phyloP scores from a whole-genome alignment of 176 grass and related monocot species.

The Echinochloa phyllopogon region DNA sequence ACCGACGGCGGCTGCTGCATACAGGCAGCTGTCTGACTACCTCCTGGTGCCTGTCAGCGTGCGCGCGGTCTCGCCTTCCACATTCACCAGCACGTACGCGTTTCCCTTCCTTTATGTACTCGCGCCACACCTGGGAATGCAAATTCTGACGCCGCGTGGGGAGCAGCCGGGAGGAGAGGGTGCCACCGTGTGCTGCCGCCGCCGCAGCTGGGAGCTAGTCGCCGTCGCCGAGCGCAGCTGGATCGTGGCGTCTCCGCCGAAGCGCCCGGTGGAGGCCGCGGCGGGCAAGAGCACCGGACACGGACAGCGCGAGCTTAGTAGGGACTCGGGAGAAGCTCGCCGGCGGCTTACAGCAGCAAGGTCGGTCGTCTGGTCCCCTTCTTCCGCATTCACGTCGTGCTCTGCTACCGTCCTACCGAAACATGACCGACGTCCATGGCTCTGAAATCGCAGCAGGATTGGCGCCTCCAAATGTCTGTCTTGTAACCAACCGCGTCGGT shows the following conservation, averaged over 20 bases:
- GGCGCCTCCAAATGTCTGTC: background rate
- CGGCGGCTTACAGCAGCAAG: conserved; percentile 52
- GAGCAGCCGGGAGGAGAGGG: conserved; percentile 34
- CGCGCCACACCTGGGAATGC: conserved; percentile 14
- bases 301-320: background rate
- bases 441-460: background rate
- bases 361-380: conserved; percentile 19
- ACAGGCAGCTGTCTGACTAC: background rate
- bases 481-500: background rate
- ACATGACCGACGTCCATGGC: background rate
- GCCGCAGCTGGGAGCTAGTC: conserved; percentile 25
- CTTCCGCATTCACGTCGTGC: background rate
- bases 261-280: no score
- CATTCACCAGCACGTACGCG: conserved; percentile 40
- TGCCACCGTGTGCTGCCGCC: background rate
- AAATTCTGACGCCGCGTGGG: conserved; percentile 11
- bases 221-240: conserved; percentile 35
- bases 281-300: background rate
- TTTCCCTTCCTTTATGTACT: conserved; percentile 35
- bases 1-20: conserved; percentile 14
- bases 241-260: conserved; percentile 4
- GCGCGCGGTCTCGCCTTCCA: conserved; percentile 40
- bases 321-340: conserved; percentile 29
- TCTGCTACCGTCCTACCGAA: background rate
- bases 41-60: background rate